Conservation (phyloP, 1,139 yeast genomes). For the Lodderomyces metapsilosis region DNA sequence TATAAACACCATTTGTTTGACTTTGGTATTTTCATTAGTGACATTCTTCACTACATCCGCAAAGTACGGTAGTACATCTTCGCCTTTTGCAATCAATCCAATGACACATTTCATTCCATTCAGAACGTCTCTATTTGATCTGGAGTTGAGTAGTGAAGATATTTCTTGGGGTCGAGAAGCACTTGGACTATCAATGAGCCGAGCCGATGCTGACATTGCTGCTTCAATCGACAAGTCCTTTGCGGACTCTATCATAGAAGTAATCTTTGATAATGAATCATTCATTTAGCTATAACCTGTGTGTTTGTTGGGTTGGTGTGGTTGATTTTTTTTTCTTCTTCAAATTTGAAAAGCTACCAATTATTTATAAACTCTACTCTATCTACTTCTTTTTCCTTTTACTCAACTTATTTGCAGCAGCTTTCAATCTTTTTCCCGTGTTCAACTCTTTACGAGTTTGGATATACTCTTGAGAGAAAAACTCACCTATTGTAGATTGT, state of each 20-base stretch:
- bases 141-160: conserved; percentile 61
- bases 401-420: conserved; percentile 55
- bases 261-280: conserved; percentile 40
- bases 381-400: conserved; percentile 16
- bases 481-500: conserved; percentile 58
- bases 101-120: conserved; percentile 77
- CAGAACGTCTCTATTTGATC: conserved; percentile 67
- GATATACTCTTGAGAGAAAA: conserved; percentile 53
- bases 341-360: no score
- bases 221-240: conserved; percentile 78
- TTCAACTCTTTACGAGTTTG: conserved; percentile 44
- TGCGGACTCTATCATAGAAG: conserved; percentile 71
- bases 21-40: conserved; percentile 65
- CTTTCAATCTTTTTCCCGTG: conserved; percentile 58
- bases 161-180: conserved; percentile 64
- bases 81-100: conserved; percentile 64
- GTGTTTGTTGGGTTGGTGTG: background rate
- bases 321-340: background rate
- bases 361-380: no score
- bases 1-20: conserved; percentile 75
- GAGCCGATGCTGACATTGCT: conserved; percentile 73
- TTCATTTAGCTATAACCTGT: conserved; percentile 25
- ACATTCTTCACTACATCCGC: conserved; percentile 90
- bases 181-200: conserved; percentile 56
- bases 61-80: conserved; percentile 61